Percentiles rank a stretch among this genome's conserved stretches.
These are phyloP conservation scores for Salisapilia sapeloensis DNA, from an alignment of 352 stramenopile genomes.

Conservation along the genomic window DNA sequence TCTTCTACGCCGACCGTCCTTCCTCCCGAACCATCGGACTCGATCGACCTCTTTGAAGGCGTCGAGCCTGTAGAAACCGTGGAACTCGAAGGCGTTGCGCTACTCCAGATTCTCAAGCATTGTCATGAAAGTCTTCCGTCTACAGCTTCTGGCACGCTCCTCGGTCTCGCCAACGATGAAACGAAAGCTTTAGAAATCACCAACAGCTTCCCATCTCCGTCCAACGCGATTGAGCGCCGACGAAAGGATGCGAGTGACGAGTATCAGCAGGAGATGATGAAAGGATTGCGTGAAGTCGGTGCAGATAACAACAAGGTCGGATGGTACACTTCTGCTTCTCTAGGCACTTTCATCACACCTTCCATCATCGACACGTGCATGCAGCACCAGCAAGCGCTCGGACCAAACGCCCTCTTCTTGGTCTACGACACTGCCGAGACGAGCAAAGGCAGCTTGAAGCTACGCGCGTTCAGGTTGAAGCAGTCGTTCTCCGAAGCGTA, in stretches of 20 bases:
- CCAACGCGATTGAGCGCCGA: constrained; percentile 35
- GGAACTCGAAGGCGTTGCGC: constrained; percentile 62
- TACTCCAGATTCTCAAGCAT: constrained; percentile 96
- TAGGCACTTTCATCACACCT: constrained; percentile 91
- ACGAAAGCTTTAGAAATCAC: constrained; percentile 95
- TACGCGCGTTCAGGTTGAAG: constrained; percentile 94
- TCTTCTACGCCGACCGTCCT: constrained; percentile 1
- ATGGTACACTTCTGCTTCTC: constrained; percentile 96
- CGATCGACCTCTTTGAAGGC: constrained; percentile 56
- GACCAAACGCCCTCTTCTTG: constrained; percentile 94
- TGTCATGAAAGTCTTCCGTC: constrained; percentile 91
- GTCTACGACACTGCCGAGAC: constrained; percentile 97
- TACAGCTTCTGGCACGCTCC: constrained; percentile 89
- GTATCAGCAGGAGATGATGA: constrained; percentile 99
- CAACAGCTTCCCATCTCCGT: constrained; percentile 93
- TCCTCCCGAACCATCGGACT: constrained; percentile 10
- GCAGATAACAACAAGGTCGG: constrained; percentile 99
- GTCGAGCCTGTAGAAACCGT: constrained; percentile 46
- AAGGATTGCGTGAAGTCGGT: constrained; percentile 95
- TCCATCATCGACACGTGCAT: constrained; percentile 93
- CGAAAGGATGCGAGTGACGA: constrained; percentile 80
- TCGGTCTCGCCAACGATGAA: constrained; percentile 86
- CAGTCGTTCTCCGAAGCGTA: constrained; percentile 87
- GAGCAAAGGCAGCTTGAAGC: constrained; percentile 81
- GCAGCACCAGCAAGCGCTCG: constrained; percentile 93